Percentiles rank a stretch among this genome's conserved stretches.
These are phyloP conservation scores for Microdochium bolleyi DNA, from an alignment of 2,329 filamentous ascomycete genomes.

Conservation along the genomic window DNA sequence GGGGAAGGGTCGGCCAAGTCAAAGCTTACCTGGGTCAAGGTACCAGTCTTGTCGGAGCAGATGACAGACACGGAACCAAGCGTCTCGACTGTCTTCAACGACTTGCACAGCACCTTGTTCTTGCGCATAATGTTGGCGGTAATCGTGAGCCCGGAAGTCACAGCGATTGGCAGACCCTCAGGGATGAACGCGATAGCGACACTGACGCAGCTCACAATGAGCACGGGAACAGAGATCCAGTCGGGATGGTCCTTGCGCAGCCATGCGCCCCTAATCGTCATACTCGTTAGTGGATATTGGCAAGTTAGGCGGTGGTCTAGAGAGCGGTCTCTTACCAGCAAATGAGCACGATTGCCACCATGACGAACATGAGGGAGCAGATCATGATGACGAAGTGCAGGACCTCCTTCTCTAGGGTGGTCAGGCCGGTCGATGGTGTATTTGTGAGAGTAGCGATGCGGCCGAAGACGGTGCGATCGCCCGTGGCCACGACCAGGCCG, in stretches of 20 bases:
- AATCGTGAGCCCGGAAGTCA: slow-evolving; percentile 66
- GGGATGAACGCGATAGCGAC: slow-evolving; percentile 71
- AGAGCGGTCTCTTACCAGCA: slow-evolving; percentile 54
- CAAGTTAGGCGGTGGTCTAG: slow-evolving; percentile 29
- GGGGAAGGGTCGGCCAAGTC: no score
- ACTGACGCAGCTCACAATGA: slow-evolving; percentile 67
- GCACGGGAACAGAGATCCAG: slow-evolving; percentile 64
- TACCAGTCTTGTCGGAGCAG: slow-evolving; percentile 72
- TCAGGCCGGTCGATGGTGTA: slow-evolving; percentile 58
- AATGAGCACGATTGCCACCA: slow-evolving; percentile 56
- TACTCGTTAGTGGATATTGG: background rate
- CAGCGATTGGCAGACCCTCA: slow-evolving; percentile 62
- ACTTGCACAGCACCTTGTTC: slow-evolving; percentile 74
- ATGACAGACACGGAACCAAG: slow-evolving; percentile 66
- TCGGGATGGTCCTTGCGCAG: slow-evolving; percentile 56
- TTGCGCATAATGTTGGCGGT: slow-evolving; percentile 69
- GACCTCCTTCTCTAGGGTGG: slow-evolving; percentile 65
- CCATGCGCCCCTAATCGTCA: slow-evolving; percentile 51
- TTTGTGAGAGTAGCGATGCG: slow-evolving; percentile 67
- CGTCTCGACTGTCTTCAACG: slow-evolving; percentile 70
- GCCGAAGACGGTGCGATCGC: slow-evolving; percentile 67
- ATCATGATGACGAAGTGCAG: slow-evolving; percentile 66
- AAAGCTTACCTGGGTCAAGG: slow-evolving; percentile 44
- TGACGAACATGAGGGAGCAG: slow-evolving; percentile 55
- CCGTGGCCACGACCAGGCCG: slow-evolving; percentile 64